Conservation (phyloP, 192 early-diverging fungal species). For the Podochytrium sp. region DNA sequence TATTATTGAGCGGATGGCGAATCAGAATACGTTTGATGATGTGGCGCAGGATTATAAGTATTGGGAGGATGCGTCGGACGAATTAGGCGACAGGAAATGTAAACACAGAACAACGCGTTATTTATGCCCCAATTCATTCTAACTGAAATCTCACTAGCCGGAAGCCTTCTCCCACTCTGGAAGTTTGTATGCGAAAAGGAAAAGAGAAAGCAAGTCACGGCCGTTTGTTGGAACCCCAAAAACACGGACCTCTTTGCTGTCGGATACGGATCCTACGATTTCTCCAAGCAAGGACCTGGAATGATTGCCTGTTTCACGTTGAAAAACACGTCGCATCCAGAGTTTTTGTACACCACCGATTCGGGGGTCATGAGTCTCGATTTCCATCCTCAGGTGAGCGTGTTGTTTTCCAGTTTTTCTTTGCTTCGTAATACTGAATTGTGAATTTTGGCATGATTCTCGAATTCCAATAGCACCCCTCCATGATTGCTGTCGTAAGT, state of each 20-base stretch:
- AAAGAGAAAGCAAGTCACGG: constrained; percentile 64
- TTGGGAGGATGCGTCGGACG: constrained; percentile 69
- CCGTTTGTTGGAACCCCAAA: constrained; percentile 59
- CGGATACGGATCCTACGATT: constrained; percentile 67
- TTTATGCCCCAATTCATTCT: constrained; percentile 5
- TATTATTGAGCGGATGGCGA: constrained; percentile 67
- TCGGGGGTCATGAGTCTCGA: constrained; percentile 64
- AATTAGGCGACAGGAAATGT: constrained; percentile 57
- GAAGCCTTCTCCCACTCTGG: constrained; percentile 63
- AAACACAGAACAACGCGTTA: background rate
- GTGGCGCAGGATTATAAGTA: constrained; percentile 69
- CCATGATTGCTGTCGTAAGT: constrained; percentile 57
- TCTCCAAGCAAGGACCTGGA: constrained; percentile 62
- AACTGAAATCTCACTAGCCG: constrained; percentile 31
- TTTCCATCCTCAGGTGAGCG: constrained; percentile 58
- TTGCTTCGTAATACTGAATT: too few species aligned
- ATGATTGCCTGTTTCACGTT: constrained; percentile 66
- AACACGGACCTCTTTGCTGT: constrained; percentile 62
- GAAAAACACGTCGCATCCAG: constrained; percentile 66
- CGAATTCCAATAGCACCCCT: constrained; percentile 62
- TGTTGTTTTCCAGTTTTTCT: too few species aligned
- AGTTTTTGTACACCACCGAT: constrained; percentile 59
- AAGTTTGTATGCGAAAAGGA: constrained; percentile 62
- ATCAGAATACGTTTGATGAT: constrained; percentile 71
- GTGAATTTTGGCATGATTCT: too few species aligned